Evolutionary conservation across 177 flowering plant species (phyloP), one percentile per base, ranked within the genome.

Genomic region (Vitis hybrid): DNA sequence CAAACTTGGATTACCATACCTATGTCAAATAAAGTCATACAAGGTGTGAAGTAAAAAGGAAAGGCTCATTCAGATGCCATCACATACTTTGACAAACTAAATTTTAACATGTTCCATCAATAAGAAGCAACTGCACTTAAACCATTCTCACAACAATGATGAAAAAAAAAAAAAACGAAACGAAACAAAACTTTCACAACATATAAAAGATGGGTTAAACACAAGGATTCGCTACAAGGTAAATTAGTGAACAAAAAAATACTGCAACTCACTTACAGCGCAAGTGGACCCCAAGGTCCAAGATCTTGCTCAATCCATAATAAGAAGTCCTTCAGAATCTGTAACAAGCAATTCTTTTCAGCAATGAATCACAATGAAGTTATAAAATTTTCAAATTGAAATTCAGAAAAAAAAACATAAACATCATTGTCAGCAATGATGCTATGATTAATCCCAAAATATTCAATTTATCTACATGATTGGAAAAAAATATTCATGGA

Each of bases 281-380:
- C 92, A 64, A 94, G 77, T 50, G 98, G 98, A 77, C 98, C 98
- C 98, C 97, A 94, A 53, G 88, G 84, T 11, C 98, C 98, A 73
- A 91, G 89, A 82, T 92, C 84, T 51, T 78, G 70, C 60, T 91
- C 81, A 60, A 94, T 83, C 98, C 98, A 94, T 68, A 81, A 10
- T 69, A 94, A 77, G 70, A 94, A 90, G 71, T 94, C 87, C 87
- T 89, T 91, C 83, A 94, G 69, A 31, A 86, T 78, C 98, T 94
- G 90, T 72, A 81, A 21, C 65, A 61, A 62, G 45, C 6, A 66
- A 53, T 5, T 31, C 11, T 16, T 53, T 58, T 3, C 59, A 57
- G 64, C 49, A 49, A 19, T 19, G 19, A 1, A 19, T 19, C 19
- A 19, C 19, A 19, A 19, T 19, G 19, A 19, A 19, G 19, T 1